Evolutionary conservation across 2,329 filamentous ascomycete genomes (phyloP).

Genomic region (Fusarium bulbicola): DNA sequence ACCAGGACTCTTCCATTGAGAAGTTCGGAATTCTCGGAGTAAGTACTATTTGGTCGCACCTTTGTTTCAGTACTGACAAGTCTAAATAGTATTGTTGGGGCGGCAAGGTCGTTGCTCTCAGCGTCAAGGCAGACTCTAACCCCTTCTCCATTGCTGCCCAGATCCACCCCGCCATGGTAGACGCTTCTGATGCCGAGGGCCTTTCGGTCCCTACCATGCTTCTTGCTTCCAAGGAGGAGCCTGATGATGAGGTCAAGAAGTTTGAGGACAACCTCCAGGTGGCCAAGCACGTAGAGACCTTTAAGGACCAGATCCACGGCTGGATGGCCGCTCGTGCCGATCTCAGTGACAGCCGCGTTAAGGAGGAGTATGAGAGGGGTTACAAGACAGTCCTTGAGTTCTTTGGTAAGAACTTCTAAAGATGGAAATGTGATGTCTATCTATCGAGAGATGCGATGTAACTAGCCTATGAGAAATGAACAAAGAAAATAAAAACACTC

Average conservation of each 20-base stretch:
- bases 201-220: constrained; percentile 70
- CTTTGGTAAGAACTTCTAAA: constrained; percentile 61
- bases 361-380: constrained; percentile 69
- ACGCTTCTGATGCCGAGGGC: constrained; percentile 66
- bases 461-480: constrained; percentile 18
- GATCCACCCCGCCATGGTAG: constrained; percentile 71
- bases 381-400: constrained; percentile 69
- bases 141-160: constrained; percentile 64
- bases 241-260: constrained; percentile 62
- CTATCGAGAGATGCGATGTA: not conserved
- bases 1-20: constrained; percentile 62
- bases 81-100: constrained; percentile 71
- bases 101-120: constrained; percentile 69
- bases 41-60: constrained; percentile 37
- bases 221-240: constrained; percentile 74
- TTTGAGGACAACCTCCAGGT: constrained; percentile 63
- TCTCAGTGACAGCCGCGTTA: constrained; percentile 64
- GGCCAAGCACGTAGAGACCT: constrained; percentile 71
- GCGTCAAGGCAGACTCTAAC: constrained; percentile 59
- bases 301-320: constrained; percentile 73
- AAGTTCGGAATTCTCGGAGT: constrained; percentile 70
- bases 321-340: constrained; percentile 77
- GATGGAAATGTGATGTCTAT: not conserved
- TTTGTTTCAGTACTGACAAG: not conserved
- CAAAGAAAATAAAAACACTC: not conserved